Percentiles rank a stretch among this genome's conserved stretches.
Evolutionary conservation across 257 asterid genomes (phyloP).

Genomic region (Asclepias syriaca): DNA sequence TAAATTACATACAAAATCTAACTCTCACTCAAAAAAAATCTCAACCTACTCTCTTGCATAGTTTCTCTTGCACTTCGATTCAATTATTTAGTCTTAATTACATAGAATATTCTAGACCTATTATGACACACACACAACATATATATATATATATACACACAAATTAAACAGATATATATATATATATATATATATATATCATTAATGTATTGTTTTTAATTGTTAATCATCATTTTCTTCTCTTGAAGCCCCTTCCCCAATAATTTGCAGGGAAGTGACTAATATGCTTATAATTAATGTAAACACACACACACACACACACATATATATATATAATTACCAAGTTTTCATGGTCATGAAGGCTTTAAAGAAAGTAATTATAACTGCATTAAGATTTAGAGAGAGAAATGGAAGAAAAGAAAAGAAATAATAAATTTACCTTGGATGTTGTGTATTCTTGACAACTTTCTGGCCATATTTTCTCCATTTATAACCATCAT

Average conservation of each 20-base stretch:
- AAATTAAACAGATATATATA: not conserved
- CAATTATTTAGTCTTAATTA: not conserved
- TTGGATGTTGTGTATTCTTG: constrained; percentile 93
- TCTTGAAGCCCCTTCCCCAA: not conserved
- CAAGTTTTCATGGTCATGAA: not conserved
- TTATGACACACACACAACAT: not conserved
- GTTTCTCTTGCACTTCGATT: not conserved
- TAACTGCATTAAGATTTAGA: not conserved
- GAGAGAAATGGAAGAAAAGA: not conserved
- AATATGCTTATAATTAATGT: not conserved
- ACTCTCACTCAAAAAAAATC: too few species aligned
- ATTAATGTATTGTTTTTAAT: not conserved
- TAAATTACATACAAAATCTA: too few species aligned
- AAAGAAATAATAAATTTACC: constrained; percentile 29
- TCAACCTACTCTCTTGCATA: too few species aligned
- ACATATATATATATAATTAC: not conserved
- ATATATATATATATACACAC: not conserved
- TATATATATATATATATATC: not conserved
- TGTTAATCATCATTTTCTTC: constrained; percentile 1
- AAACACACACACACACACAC: too few species aligned
- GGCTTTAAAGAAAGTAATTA: constrained; percentile 6
- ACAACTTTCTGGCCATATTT: constrained; percentile 96
- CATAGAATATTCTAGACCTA: not conserved
- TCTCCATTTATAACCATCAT: constrained; percentile 98
- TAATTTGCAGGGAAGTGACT: not conserved